These are phyloP conservation scores for Laguncularia racemosa DNA, from an alignment of 345 rosid species.

Conservation along the genomic window DNA sequence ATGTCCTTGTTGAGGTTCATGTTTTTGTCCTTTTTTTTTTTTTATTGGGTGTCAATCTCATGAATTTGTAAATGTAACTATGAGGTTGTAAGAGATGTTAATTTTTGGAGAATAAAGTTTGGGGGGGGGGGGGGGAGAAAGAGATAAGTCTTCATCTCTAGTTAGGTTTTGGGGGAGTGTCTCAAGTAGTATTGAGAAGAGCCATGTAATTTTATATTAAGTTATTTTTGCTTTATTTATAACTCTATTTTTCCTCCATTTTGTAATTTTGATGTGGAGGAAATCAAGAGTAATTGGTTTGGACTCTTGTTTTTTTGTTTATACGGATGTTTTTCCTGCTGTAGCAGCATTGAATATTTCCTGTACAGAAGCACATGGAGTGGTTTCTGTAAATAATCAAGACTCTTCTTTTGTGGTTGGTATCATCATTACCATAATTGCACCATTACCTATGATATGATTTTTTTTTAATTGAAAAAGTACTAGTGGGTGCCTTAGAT, in stretches of 20 bases:
- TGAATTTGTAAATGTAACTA: conserved; percentile 13
- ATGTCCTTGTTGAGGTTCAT: conserved; percentile 1
- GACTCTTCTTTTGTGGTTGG: too few species aligned
- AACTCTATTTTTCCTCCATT: conserved; percentile 1
- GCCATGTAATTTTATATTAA: too few species aligned
- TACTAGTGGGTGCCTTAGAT: too few species aligned
- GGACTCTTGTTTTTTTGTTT: neutral
- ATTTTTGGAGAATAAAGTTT: conserved; percentile 13
- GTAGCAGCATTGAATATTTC: conserved; percentile 2
- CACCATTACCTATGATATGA: too few species aligned
- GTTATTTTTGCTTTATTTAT: neutral
- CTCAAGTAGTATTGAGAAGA: too few species aligned
- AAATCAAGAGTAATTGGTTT: too few species aligned
- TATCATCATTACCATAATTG: too few species aligned
- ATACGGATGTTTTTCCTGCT: neutral
- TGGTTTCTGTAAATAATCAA: conserved; percentile 6
- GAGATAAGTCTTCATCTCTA: neutral
- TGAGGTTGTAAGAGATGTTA: conserved; percentile 7
- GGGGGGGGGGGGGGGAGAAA: neutral
- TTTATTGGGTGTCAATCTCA: conserved; percentile 2
- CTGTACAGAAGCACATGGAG: conserved; percentile 7
- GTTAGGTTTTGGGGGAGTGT: too few species aligned
- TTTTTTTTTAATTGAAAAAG: too few species aligned
- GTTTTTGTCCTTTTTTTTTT: neutral
- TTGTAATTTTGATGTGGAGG: conserved; percentile 7